phyloP scores from a whole-genome alignment of 495 filamentous ascomycete genomes.

The Xylaria acuta region DNA sequence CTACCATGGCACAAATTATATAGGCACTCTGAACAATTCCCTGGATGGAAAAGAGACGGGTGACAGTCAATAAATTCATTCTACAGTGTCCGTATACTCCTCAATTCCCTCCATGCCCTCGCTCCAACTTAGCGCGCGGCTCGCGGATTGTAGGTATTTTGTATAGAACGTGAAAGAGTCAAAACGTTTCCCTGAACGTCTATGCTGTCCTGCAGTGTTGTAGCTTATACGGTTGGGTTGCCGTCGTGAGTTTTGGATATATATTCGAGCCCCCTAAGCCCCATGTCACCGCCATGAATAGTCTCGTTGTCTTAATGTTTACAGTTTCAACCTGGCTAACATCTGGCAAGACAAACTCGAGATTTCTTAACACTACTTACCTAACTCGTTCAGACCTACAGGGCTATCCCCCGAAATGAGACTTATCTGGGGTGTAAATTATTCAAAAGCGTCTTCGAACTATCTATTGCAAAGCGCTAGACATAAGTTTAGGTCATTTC shows the following conservation, averaged over 20 bases:
- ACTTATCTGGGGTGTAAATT: no score
- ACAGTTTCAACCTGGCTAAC: background rate
- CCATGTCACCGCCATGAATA: background rate
- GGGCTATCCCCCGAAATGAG: background rate
- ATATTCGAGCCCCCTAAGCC: background rate
- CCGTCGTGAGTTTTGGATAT: background rate
- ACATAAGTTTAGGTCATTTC: no score
- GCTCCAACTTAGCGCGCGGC: background rate
- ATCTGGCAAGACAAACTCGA: background rate
- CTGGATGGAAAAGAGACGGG: background rate
- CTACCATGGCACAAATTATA: background rate
- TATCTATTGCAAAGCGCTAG: no score
- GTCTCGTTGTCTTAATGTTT: background rate
- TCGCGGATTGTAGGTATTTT: background rate
- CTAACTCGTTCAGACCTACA: background rate
- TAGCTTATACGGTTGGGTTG: background rate
- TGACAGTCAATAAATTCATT: background rate
- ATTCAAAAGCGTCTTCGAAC: no score
- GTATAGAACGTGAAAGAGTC: background rate
- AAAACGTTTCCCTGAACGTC: background rate
- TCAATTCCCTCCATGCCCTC: background rate
- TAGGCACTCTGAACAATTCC: background rate
- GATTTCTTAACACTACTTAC: background rate
- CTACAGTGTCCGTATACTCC: background rate
- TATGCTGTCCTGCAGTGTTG: background rate